Percentiles rank a stretch among this genome's conserved stretches.
Evolutionary conservation across 495 filamentous ascomycete genomes (phyloP).

Genomic region (Astrothelium subdiscretum): DNA sequence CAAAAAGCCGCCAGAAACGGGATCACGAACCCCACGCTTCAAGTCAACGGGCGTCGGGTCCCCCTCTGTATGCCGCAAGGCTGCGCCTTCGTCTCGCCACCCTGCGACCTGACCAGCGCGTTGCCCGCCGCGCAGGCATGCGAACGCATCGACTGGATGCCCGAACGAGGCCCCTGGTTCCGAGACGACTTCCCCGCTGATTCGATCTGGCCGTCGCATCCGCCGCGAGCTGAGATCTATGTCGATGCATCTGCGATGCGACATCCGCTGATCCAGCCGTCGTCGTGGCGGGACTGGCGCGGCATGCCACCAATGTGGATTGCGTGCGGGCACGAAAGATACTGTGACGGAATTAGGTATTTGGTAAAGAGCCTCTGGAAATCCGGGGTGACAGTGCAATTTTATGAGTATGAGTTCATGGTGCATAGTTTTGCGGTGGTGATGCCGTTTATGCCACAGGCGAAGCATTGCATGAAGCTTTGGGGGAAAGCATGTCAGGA

Average conservation of each 20-base stretch:
- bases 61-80: neutral
- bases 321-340: neutral
- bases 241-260: neutral
- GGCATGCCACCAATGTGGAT: neutral
- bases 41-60: neutral
- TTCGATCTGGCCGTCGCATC: neutral
- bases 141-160: neutral
- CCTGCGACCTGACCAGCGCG: neutral
- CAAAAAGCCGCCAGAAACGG: constrained; percentile 4
- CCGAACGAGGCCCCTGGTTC: neutral
- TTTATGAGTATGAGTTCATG: neutral
- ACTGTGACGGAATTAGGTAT: neutral
- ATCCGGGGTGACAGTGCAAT: neutral
- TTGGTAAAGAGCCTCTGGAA: neutral
- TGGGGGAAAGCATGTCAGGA: neutral
- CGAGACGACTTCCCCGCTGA: neutral
- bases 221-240: neutral
- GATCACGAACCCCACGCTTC: neutral
- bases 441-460: neutral
- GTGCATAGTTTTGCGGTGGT: neutral
- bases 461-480: neutral
- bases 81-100: neutral
- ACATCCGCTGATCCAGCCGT: neutral
- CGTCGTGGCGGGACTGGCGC: neutral
- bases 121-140: neutral